These are phyloP conservation scores for Saccharomycopsis fibuligera DNA, from an alignment of 805 yeast genomes.

Conservation along the genomic window DNA sequence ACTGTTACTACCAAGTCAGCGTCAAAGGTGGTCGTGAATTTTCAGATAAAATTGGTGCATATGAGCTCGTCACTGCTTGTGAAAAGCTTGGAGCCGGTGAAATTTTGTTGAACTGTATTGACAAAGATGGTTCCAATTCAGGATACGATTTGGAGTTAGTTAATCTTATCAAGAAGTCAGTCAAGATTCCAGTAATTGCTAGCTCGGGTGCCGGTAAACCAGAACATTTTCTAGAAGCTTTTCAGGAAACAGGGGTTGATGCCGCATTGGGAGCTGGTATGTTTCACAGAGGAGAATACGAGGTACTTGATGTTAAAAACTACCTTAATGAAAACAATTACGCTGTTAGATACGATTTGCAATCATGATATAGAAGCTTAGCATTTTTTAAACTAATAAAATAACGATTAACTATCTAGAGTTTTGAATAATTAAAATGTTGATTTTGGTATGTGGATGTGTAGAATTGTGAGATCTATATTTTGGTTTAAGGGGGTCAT, in stretches of 20 bases:
- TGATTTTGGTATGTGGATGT: too few relatives aligned
- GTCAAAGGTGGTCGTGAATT: slow-evolving; percentile 92
- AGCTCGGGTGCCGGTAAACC: slow-evolving; percentile 98
- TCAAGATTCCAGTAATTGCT: slow-evolving; percentile 89
- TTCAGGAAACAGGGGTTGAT: slow-evolving; percentile 73
- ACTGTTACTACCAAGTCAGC: slow-evolving; percentile 92
- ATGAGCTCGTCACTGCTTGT: slow-evolving; percentile 81
- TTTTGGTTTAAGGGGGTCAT: too few relatives aligned
- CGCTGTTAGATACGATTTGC: slow-evolving; percentile 64
- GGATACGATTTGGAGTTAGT: slow-evolving; percentile 90
- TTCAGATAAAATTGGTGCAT: slow-evolving; percentile 81
- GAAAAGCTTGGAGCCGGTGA: slow-evolving; percentile 97
- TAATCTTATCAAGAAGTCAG: slow-evolving; percentile 67
- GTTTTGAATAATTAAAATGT: too few relatives aligned
- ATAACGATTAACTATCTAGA: too few relatives aligned
- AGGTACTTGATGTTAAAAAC: slow-evolving; percentile 76
- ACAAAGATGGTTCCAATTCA: slow-evolving; percentile 92
- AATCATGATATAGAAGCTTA: too few relatives aligned
- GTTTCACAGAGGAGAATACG: slow-evolving; percentile 93
- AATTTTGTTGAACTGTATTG: slow-evolving; percentile 86
- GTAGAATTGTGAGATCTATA: too few relatives aligned
- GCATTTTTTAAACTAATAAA: too few relatives aligned
- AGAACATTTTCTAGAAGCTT: slow-evolving; percentile 82
- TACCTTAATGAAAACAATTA: slow-evolving; percentile 54
- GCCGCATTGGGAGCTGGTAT: slow-evolving; percentile 99